Conservation (phyloP, 192 early-diverging fungal species). For the Coemansia aciculifera region DNA sequence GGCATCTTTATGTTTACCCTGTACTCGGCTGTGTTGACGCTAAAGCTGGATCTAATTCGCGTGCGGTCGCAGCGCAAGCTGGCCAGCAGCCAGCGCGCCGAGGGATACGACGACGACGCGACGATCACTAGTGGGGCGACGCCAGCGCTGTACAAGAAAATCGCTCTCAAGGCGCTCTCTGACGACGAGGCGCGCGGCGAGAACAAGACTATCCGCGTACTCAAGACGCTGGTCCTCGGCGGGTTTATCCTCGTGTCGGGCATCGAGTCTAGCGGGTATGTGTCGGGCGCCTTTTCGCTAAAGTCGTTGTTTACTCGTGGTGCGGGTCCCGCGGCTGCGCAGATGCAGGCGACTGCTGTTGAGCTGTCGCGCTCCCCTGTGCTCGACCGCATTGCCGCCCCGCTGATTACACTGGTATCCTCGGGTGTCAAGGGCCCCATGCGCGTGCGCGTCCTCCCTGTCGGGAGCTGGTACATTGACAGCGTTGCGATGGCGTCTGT, state of each 20-base stretch:
- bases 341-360: constrained; percentile 9
- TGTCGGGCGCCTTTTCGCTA: constrained; percentile 48
- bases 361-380: constrained; percentile 33
- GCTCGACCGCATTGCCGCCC: constrained; percentile 42
- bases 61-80: constrained; percentile 49
- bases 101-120: constrained; percentile 20
- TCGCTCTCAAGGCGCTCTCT: constrained; percentile 63
- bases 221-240: constrained; percentile 52
- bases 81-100: constrained; percentile 15
- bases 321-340: neutral
- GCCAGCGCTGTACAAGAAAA: constrained; percentile 61
- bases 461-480: constrained; percentile 27
- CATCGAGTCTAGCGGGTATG: constrained; percentile 48
- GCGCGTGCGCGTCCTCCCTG: constrained; percentile 40
- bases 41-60: constrained; percentile 79
- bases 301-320: constrained; percentile 29
- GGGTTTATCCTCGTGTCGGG: constrained; percentile 46
- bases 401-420: constrained; percentile 28
- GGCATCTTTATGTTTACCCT: constrained; percentile 80
- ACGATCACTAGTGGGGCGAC: constrained; percentile 22
- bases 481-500: neutral
- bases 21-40: constrained; percentile 80
- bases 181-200: constrained; percentile 56
- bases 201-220: constrained; percentile 49
- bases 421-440: constrained; percentile 12